Evolutionary conservation across 2,329 filamentous ascomycete species (phyloP).

Genomic region (Fusarium xyrophilum): DNA sequence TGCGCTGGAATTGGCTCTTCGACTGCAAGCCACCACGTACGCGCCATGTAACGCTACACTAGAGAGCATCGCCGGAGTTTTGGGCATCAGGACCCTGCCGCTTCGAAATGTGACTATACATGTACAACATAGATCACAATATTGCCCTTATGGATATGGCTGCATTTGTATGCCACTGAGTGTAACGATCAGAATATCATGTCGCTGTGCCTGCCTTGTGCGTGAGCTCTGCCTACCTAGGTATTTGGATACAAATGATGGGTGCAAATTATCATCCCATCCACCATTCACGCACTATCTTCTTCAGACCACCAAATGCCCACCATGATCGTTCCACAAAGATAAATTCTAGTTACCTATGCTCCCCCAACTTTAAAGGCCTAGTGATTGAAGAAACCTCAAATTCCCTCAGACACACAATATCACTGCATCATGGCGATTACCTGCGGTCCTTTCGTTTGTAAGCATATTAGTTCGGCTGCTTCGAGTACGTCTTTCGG

Average conservation of each 20-base stretch:
- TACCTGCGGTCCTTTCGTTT: background rate
- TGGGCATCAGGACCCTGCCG: conserved; percentile 28
- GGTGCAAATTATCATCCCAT: conserved; percentile 1
- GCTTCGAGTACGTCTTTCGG: conserved; percentile 17
- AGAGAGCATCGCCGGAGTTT: conserved; percentile 45
- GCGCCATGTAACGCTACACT: conserved; percentile 42
- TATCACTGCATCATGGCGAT: background rate
- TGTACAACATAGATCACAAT: conserved; percentile 38
- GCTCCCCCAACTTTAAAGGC: background rate
- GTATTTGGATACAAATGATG: background rate
- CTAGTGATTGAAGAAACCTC: background rate
- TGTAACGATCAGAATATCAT: background rate
- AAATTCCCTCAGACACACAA: background rate
- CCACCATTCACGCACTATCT: background rate
- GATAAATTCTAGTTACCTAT: too few relatives aligned
- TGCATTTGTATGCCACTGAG: conserved; percentile 4
- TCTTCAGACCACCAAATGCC: conserved; percentile 2
- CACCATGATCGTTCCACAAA: background rate
- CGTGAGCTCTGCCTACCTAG: background rate
- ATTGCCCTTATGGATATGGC: conserved; percentile 17
- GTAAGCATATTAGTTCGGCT: background rate
- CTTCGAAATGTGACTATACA: conserved; percentile 35
- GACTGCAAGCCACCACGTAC: conserved; percentile 5
- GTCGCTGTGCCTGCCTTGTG: background rate
- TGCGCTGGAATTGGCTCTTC: conserved; percentile 13